These are phyloP conservation scores for Puccinellia tenuiflora DNA, from an alignment of 176 grass and related monocot species.

Conservation along the genomic window DNA sequence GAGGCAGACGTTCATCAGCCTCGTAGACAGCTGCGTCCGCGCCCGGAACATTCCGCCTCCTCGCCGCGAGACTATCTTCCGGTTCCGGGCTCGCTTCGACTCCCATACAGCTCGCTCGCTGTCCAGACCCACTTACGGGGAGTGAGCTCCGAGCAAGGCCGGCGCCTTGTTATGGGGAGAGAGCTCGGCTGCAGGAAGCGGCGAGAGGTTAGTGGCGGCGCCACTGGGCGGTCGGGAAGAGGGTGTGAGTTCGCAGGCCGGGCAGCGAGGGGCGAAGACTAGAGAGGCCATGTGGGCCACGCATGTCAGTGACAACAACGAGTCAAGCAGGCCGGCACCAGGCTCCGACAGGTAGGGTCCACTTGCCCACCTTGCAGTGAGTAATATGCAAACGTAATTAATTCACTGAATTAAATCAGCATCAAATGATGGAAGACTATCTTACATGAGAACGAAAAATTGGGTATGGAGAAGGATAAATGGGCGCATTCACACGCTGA, in stretches of 20 bases:
- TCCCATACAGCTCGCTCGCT: constrained; percentile 29
- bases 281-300: neutral
- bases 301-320: neutral
- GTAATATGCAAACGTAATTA: neutral
- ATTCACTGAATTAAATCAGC: no score
- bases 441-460: neutral
- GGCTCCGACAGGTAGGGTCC: neutral
- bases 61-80: constrained; percentile 22
- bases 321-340: neutral
- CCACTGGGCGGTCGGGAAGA: neutral
- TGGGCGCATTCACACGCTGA: neutral
- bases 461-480: neutral
- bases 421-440: neutral
- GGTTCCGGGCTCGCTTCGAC: constrained; percentile 24
- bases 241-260: neutral
- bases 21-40: constrained; percentile 37
- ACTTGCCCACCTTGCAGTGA: neutral
- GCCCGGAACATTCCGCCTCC: constrained; percentile 22
- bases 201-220: constrained; percentile 1
- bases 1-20: constrained; percentile 61
- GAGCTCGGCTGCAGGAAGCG: neutral
- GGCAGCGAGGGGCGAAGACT: neutral
- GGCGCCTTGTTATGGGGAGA: neutral
- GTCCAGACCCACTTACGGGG: neutral
- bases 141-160: neutral